A percentile compares a stretch with the other conserved stretches of the same genome.
phyloP scores from a whole-genome alignment of 805 yeast species.

The Metschnikowia rubicola region DNA sequence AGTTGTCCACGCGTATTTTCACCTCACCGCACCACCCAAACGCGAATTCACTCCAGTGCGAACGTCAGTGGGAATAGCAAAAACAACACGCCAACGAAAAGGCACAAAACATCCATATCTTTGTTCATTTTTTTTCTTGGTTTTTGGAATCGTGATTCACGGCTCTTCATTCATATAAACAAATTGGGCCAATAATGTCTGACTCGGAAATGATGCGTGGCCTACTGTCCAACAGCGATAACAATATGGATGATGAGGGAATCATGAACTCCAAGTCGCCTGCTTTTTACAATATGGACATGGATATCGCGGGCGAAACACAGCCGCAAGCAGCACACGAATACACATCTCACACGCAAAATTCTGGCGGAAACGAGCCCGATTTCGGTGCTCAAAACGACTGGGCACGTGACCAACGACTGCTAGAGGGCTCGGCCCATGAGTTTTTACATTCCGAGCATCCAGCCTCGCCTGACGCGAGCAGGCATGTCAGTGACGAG shows the following conservation, averaged over 20 bases:
- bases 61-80: too few species aligned
- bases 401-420: background rate
- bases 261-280: constrained; percentile 4
- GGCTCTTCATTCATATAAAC: background rate
- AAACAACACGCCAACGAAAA: too few species aligned
- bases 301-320: constrained; percentile 5
- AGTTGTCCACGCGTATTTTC: too few species aligned
- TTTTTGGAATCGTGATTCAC: too few species aligned
- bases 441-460: background rate
- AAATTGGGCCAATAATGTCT: constrained; percentile 8
- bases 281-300: constrained; percentile 14
- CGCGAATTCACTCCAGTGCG: too few species aligned
- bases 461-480: background rate
- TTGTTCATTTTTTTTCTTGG: too few species aligned
- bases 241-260: constrained; percentile 4
- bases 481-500: constrained; percentile 1
- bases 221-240: constrained; percentile 13
- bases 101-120: too few species aligned
- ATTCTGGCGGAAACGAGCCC: background rate
- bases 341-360: background rate
- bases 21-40: too few species aligned
- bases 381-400: background rate
- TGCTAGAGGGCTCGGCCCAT: background rate
- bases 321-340: background rate
- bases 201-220: constrained; percentile 16